A percentile compares a stretch with the other conserved stretches of the same genome.
These are phyloP conservation scores for Poterioochromonas sp. DNA, from an alignment of 352 stramenopile genomes.

Conservation along the genomic window DNA sequence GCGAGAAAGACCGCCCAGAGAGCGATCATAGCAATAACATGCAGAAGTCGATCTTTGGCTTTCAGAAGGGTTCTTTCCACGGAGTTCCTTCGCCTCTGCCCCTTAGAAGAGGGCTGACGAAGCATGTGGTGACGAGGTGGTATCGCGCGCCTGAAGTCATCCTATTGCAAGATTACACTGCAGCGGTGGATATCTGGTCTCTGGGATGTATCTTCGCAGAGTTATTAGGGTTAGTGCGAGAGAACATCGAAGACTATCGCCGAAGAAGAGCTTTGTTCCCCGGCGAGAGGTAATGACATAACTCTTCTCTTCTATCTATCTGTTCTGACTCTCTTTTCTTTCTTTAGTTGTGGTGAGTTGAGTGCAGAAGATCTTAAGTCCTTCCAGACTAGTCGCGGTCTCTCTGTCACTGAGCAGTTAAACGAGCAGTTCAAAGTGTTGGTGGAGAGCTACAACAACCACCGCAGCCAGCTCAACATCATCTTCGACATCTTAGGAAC, in stretches of 20 bases:
- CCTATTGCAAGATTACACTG: constrained; percentile 61
- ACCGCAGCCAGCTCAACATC: constrained; percentile 75
- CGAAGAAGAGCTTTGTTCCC: constrained; percentile 10
- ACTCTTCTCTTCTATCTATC: no score
- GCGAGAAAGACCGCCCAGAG: background rate
- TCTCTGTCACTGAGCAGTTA: background rate
- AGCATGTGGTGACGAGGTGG: constrained; percentile 87
- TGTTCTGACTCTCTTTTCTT: no score
- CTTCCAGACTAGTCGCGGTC: background rate
- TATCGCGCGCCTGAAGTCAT: constrained; percentile 89
- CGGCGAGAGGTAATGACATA: background rate
- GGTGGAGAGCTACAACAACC: background rate
- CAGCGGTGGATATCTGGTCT: constrained; percentile 55
- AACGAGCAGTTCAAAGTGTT: background rate
- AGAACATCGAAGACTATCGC: constrained; percentile 19
- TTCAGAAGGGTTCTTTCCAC: no score
- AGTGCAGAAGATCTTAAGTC: background rate
- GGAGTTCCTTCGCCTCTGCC: background rate
- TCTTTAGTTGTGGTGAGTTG: constrained; percentile 24
- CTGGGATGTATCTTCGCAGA: constrained; percentile 53
- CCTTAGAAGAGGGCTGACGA: constrained; percentile 53
- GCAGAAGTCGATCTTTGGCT: no score
- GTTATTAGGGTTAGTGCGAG: constrained; percentile 36
- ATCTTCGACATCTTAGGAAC: constrained; percentile 91
- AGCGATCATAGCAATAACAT: no score